Conservation (phyloP, 23 red algal genomes). For the Porphyridium purpureum region DNA sequence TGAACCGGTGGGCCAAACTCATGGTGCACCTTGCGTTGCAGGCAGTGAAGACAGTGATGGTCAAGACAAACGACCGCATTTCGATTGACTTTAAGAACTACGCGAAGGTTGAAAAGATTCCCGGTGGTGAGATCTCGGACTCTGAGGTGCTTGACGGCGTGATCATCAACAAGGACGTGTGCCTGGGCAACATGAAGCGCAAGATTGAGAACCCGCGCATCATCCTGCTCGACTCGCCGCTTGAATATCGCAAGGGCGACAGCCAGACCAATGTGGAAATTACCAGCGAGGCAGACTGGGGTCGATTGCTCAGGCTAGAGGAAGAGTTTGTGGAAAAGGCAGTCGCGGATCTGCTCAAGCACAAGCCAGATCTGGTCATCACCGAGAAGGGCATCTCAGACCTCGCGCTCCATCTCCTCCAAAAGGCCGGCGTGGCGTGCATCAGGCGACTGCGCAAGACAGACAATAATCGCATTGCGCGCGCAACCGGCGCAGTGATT, state of each 20-base stretch:
- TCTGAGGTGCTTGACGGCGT: constrained; percentile 74
- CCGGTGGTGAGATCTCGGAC: constrained; percentile 75
- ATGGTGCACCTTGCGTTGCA: constrained; percentile 51
- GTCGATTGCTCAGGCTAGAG: constrained; percentile 51
- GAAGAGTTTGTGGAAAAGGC: constrained; percentile 60
- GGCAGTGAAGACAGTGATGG: constrained; percentile 59
- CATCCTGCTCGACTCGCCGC: constrained; percentile 77
- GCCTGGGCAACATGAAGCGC: constrained; percentile 69
- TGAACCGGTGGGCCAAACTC: constrained; percentile 50
- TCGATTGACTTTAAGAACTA: constrained; percentile 94
- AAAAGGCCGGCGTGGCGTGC: constrained; percentile 41
- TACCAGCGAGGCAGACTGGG: constrained; percentile 66
- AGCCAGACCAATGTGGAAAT: constrained; percentile 76
- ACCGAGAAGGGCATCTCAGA: constrained; percentile 95
- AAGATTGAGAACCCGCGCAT: constrained; percentile 85
- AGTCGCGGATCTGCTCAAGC: constrained; percentile 25
- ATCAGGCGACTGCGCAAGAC: constrained; percentile 81
- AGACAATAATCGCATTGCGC: constrained; percentile 73
- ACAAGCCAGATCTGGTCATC: constrained; percentile 84
- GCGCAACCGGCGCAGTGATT: constrained; percentile 68
- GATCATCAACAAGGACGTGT: constrained; percentile 96
- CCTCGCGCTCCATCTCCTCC: constrained; percentile 70
- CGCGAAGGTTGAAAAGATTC: constrained; percentile 87
- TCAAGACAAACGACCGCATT: constrained; percentile 24
- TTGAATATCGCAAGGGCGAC: constrained; percentile 92